A percentile compares a stretch with the other conserved stretches of the same genome.
Evolutionary conservation across 2,329 filamentous ascomycete genomes (phyloP).

Genomic region (Nemania abortiva): DNA sequence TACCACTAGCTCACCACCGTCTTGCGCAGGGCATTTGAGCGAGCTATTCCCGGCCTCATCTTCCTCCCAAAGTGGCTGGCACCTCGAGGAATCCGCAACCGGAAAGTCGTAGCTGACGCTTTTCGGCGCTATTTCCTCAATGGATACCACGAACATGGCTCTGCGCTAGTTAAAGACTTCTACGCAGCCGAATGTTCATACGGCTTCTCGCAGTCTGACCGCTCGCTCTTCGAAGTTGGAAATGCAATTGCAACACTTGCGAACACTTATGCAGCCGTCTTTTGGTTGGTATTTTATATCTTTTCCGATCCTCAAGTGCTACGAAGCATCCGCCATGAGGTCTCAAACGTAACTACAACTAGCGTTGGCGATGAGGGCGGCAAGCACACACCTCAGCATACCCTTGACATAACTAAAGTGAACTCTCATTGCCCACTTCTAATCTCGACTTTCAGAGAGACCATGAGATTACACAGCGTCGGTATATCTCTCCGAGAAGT

Average conservation of each 20-base stretch:
- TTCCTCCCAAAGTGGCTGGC: constrained; percentile 14
- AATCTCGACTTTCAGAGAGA: constrained; percentile 15
- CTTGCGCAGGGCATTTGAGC: constrained; percentile 4
- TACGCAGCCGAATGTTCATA: background rate
- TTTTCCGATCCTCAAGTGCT: background rate
- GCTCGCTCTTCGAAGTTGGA: constrained; percentile 1
- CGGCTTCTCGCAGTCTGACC: background rate
- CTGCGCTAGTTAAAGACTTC: constrained; percentile 1
- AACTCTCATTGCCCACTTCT: constrained; percentile 13
- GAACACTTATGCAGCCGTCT: constrained; percentile 6
- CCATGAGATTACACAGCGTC: background rate
- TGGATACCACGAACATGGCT: background rate
- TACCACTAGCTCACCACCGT: constrained; percentile 1
- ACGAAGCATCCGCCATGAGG: background rate
- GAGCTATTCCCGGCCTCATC: background rate
- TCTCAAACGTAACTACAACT: background rate
- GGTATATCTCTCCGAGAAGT: constrained; percentile 3
- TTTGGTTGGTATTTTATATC: constrained; percentile 9
- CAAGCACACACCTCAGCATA: background rate
- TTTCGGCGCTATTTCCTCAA: constrained; percentile 8
- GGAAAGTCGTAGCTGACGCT: constrained; percentile 8
- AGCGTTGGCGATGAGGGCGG: background rate
- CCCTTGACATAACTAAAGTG: constrained; percentile 5
- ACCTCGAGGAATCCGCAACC: background rate
- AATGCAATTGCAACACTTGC: background rate